Conservation (phyloP, 1,284 basidiomycete species). For the Coniferiporia weirii region DNA sequence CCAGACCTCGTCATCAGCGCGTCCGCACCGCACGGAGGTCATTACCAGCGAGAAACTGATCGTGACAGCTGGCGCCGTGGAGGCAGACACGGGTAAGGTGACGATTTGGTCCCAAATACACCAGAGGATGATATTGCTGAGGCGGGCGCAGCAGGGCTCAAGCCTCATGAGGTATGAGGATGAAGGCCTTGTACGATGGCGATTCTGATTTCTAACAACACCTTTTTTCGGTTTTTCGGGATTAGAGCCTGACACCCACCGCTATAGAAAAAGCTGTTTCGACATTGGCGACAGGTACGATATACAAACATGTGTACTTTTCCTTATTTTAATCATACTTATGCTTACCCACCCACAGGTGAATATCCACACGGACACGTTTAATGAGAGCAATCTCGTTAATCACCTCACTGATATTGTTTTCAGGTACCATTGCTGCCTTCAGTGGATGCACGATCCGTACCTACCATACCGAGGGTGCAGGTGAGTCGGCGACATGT, state of each 20-base stretch:
- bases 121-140: conserved; percentile 82
- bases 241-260: conserved; percentile 94
- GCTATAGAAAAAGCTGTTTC: conserved; percentile 77
- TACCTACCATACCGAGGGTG: conserved; percentile 96
- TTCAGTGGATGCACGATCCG: conserved; percentile 93
- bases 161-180: conserved; percentile 73
- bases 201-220: background rate
- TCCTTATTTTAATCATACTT: background rate
- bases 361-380: conserved; percentile 96
- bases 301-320: conserved; percentile 64
- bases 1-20: conserved; percentile 77
- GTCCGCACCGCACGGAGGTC: conserved; percentile 86
- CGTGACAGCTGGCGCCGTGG: conserved; percentile 90
- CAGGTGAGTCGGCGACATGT: conserved; percentile 52
- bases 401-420: conserved; percentile 36
- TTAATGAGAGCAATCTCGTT: conserved; percentile 93
- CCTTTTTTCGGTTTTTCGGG: conserved; percentile 38
- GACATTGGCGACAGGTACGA: conserved; percentile 89
- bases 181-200: background rate
- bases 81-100: conserved; percentile 92
- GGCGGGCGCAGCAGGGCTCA: conserved; percentile 89
- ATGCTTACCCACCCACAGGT: conserved; percentile 40
- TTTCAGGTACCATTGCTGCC: conserved; percentile 78
- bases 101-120: conserved; percentile 72
- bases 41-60: conserved; percentile 95